Evolutionary conservation across 495 filamentous ascomycete genomes (phyloP), one percentile per base, ranked within the genome.

Genomic region (Barbatosphaeria neglecta): DNA sequence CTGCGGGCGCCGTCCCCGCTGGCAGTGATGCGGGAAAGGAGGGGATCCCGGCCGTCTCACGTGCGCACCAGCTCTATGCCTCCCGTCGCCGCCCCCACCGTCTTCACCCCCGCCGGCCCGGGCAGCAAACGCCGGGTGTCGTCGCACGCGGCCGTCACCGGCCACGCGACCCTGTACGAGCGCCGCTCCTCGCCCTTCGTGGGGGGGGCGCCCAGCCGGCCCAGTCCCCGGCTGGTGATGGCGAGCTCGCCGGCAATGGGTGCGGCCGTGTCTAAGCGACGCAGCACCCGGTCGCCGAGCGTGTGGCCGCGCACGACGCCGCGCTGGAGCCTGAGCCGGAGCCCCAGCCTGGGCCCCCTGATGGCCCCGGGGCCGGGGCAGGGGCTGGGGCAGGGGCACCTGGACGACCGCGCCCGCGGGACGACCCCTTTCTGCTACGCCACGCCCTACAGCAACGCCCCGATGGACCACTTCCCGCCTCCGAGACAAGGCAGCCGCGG

Each of bases 391-490:
- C 47, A 18, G 4, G 38, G 41, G 13, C 44, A 48, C n/a, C 18
- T 33, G 17, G 48, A 46, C 1, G 54, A 59, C 4, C 52, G 52
- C 20, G 55, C 56, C 35, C 59, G 71, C 22, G 58, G 60, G 5
- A 65, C 62, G 3, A 77, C 75, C 0, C 74, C 71, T 2, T 69
- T 66, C 40, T 75, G 65, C 39, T 74, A 72, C 40, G 72, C 71
- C 1, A 81, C 77, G 6, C 77, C 77, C 7, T 58, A 73, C 47
- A 78, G 74, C 51, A 74, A 73, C 46, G 65, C 62, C 7, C 68
- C 69, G 10, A 56, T 52, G n/a, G n/a, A n/a, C 11, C 20, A 59
- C 1, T 51, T 49, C 3, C 51, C 60, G 25, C 22, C 19, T 23
- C 22, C 31, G n/a, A 42, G 38, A 9, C 46, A 20, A 5, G 27